These are phyloP conservation scores for Azolla pinnata DNA, from an alignment of 75 land plant genomes.

Conservation along the genomic window DNA sequence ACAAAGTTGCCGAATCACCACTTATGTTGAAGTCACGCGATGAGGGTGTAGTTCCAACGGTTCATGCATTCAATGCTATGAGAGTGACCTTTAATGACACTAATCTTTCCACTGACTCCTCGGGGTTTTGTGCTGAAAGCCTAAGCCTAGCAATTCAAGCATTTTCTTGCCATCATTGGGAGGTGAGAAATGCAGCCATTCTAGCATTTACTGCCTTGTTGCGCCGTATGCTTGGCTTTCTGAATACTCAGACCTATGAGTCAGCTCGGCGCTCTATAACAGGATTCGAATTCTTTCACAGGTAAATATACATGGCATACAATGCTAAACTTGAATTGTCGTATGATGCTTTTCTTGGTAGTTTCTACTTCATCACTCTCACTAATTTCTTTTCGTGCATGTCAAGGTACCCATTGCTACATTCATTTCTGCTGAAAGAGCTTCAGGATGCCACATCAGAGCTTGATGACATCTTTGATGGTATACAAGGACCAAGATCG, in stretches of 20 bases:
- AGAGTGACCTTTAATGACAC: slow-evolving; percentile 91
- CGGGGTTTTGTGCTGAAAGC: slow-evolving; percentile 91
- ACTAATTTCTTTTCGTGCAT: neutral
- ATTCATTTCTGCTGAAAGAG: slow-evolving; percentile 71
- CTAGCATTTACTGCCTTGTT: slow-evolving; percentile 88
- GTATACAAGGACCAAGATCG: neutral
- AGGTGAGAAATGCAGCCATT: slow-evolving; percentile 83
- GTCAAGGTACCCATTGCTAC: slow-evolving; percentile 79
- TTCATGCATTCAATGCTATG: slow-evolving; percentile 89
- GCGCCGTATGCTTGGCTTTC: slow-evolving; percentile 87
- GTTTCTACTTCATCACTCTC: neutral
- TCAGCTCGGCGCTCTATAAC: slow-evolving; percentile 84
- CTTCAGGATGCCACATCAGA: slow-evolving; percentile 62
- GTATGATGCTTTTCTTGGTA: neutral
- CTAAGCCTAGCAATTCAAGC: slow-evolving; percentile 61
- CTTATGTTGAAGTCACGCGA: slow-evolving; percentile 51
- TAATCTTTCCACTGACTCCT: slow-evolving; percentile 86
- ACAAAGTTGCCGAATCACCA: neutral
- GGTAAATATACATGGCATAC: no score
- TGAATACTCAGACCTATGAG: slow-evolving; percentile 76
- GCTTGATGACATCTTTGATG: slow-evolving; percentile 27
- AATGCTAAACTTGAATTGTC: neutral
- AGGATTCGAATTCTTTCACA: slow-evolving; percentile 96
- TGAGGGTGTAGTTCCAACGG: slow-evolving; percentile 89
- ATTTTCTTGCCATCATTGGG: slow-evolving; percentile 88